Evolutionary conservation across 768 basidiomycete species (phyloP).

Genomic region (Stropharia rugosoannulata): DNA sequence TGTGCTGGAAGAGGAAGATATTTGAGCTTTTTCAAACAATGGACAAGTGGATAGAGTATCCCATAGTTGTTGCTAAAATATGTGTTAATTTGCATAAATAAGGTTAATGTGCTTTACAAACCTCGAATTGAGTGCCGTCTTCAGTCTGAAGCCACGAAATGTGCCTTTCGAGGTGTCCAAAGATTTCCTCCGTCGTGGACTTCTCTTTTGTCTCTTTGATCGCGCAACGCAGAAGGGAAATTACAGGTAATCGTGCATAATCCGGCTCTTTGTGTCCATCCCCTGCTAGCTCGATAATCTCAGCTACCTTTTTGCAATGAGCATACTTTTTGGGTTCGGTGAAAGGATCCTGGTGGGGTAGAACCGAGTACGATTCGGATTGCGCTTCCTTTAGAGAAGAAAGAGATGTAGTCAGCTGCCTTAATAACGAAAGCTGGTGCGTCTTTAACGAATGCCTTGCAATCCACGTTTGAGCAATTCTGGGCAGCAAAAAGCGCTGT

Average conservation of each 20-base stretch:
- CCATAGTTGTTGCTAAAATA: conserved; percentile 53
- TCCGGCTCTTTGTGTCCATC: conserved; percentile 18
- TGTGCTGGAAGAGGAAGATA: conserved; percentile 15
- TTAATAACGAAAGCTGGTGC: conserved; percentile 59
- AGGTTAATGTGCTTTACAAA: conserved; percentile 23
- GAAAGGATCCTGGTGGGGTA: conserved; percentile 54
- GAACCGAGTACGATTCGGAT: conserved; percentile 48
- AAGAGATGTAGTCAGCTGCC: conserved; percentile 54
- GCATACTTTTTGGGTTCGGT: conserved; percentile 46
- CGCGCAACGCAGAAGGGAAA: conserved; percentile 64
- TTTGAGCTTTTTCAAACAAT: conserved; percentile 42
- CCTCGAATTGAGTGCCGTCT: conserved; percentile 55
- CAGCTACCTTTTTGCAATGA: conserved; percentile 45
- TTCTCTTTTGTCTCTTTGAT: conserved; percentile 44
- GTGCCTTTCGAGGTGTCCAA: conserved; percentile 53
- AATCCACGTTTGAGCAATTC: conserved; percentile 52
- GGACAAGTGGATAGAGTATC: conserved; percentile 53
- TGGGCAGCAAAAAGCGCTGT: conserved; percentile 70
- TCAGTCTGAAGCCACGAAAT: conserved; percentile 57
- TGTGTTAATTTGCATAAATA: neutral
- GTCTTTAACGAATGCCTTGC: conserved; percentile 61
- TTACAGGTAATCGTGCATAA: conserved; percentile 37
- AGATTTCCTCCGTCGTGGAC: conserved; percentile 59
- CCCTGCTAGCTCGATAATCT: conserved; percentile 30
- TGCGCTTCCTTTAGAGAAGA: conserved; percentile 56